phyloP scores from a whole-genome alignment of 371 early-diverging fungal genomes.

The Lichtheimia corymbifera region DNA sequence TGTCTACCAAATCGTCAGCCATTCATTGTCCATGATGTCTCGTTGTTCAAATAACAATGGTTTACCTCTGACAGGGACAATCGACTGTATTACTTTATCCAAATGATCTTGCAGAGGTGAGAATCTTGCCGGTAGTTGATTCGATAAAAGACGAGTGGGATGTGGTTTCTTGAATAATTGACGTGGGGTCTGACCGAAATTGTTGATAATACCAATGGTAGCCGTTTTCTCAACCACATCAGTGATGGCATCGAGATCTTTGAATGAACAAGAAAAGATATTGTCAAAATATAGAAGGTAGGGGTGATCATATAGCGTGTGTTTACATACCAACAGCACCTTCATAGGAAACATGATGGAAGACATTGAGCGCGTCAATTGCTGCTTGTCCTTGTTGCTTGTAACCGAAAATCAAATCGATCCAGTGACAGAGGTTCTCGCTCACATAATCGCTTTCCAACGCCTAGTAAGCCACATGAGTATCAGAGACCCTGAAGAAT shows the following conservation, averaged over 20 bases:
- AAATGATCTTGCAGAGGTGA: constrained; percentile 56
- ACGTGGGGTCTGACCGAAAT: constrained; percentile 94
- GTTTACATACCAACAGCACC: constrained; percentile 71
- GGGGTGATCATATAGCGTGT: no score
- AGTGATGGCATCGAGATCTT: constrained; percentile 79
- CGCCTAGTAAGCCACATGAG: constrained; percentile 45
- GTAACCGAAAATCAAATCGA: constrained; percentile 89
- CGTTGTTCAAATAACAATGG: background rate
- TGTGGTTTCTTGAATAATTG: constrained; percentile 85
- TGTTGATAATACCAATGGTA: constrained; percentile 90
- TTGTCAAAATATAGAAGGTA: background rate
- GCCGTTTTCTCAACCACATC: constrained; percentile 90
- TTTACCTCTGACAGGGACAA: constrained; percentile 56
- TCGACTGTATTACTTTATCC: constrained; percentile 59
- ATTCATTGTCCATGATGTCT: background rate
- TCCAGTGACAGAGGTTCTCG: constrained; percentile 83
- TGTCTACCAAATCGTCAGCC: constrained; percentile 34
- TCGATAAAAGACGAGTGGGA: constrained; percentile 47
- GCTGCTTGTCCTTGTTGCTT: constrained; percentile 86
- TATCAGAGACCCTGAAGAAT: background rate
- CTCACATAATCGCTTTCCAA: constrained; percentile 92
- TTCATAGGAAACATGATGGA: constrained; percentile 90
- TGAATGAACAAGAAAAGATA: background rate
- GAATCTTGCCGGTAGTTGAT: constrained; percentile 32
- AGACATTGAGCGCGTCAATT: constrained; percentile 84